Evolutionary conservation across 108 stramenopile genomes (phyloP).

Genomic region (Cyclotella cryptica): DNA sequence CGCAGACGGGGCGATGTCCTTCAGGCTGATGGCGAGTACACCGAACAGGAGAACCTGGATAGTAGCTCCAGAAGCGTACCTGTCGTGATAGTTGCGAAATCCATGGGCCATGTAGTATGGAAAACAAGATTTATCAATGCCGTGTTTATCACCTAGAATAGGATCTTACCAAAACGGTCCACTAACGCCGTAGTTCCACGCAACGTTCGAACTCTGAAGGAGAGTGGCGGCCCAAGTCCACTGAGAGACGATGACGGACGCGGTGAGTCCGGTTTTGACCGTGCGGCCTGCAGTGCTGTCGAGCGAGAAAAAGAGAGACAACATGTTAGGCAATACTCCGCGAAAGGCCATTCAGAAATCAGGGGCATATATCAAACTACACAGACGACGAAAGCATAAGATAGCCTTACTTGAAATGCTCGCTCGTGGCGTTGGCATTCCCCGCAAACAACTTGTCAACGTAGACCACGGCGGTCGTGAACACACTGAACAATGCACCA

Average conservation of each 20-base stretch:
- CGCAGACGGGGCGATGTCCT: conserved; percentile 89
- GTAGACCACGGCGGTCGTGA: conserved; percentile 83
- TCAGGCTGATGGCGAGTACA: conserved; percentile 91
- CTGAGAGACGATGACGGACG: conserved; percentile 89
- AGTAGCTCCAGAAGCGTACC: conserved; percentile 92
- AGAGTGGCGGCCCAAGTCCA: conserved; percentile 98
- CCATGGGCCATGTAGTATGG: too few species aligned
- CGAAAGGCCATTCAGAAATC: too few species aligned
- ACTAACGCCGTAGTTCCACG: conserved; percentile 92
- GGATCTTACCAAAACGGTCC: conserved; percentile 89
- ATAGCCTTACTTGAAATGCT: conserved; percentile 85
- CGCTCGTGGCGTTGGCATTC: conserved; percentile 72
- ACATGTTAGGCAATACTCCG: background rate
- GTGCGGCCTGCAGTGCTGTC: conserved; percentile 92
- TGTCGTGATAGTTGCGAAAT: conserved; percentile 7
- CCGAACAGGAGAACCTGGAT: conserved; percentile 94
- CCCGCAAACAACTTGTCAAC: conserved; percentile 71
- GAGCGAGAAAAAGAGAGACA: conserved; percentile 1
- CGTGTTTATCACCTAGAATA: too few species aligned
- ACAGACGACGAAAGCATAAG: too few species aligned
- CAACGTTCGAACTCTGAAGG: conserved; percentile 94
- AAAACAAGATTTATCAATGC: too few species aligned
- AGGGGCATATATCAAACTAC: too few species aligned
- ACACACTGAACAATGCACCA: conserved; percentile 81
- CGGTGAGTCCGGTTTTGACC: conserved; percentile 93